A percentile compares a stretch with the other conserved stretches of the same genome.
Evolutionary conservation across 2,329 filamentous ascomycete species (phyloP).

Genomic region (Rhynchosporium agropyri): DNA sequence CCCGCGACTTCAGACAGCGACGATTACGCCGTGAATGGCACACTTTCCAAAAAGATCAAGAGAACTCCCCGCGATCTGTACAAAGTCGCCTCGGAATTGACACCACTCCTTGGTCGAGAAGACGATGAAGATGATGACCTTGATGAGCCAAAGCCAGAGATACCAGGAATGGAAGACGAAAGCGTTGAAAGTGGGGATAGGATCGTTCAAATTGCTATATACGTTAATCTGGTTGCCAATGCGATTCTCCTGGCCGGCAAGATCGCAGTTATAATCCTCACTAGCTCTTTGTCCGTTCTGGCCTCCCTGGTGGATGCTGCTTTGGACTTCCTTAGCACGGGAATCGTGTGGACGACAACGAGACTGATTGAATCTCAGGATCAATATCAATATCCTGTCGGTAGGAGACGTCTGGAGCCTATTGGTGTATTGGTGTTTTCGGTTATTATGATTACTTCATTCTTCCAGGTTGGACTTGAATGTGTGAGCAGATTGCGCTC

Average conservation of each 20-base stretch:
- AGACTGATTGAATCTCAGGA: slow-evolving; percentile 54
- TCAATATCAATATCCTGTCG: slow-evolving; percentile 55
- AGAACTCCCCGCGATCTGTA: slow-evolving; percentile 87
- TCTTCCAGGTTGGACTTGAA: slow-evolving; percentile 62
- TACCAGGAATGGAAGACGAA: slow-evolving; percentile 72
- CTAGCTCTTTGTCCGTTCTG: slow-evolving; percentile 61
- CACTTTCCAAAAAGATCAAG: slow-evolving; percentile 59
- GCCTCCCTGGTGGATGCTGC: slow-evolving; percentile 64
- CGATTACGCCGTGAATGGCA: slow-evolving; percentile 36
- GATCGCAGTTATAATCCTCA: slow-evolving; percentile 56
- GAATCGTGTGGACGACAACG: slow-evolving; percentile 64
- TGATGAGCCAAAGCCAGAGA: slow-evolving; percentile 53
- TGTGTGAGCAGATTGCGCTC: slow-evolving; percentile 61
- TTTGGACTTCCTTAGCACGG: slow-evolving; percentile 60
- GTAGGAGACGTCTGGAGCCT: slow-evolving; percentile 58
- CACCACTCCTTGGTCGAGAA: slow-evolving; percentile 53
- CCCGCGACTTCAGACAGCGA: slow-evolving; percentile 42
- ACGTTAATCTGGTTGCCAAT: slow-evolving; percentile 65
- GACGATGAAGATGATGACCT: slow-evolving; percentile 52
- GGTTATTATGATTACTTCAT: slow-evolving; percentile 65
- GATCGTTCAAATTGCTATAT: slow-evolving; percentile 85
- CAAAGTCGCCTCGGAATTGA: slow-evolving; percentile 65
- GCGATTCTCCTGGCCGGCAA: slow-evolving; percentile 59
- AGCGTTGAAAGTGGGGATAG: slow-evolving; percentile 73
- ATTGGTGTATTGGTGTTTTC: slow-evolving; percentile 65